Base-by-base conservation (phyloP, 345 rosid genomes). In the Boechera retrofracta region DNA sequence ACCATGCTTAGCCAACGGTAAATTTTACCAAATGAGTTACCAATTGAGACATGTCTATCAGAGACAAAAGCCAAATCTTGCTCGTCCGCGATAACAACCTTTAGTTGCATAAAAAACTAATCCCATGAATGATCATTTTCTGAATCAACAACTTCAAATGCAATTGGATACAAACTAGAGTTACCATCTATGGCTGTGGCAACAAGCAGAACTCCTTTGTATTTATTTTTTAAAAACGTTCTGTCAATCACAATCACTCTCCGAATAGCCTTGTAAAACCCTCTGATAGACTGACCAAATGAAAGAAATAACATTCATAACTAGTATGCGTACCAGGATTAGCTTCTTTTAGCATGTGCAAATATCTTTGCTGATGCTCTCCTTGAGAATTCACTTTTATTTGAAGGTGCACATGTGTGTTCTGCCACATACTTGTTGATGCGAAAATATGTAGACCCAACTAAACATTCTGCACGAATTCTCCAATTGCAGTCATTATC, bases 281-380 rank as follows among this genome's bases (percentile, higher is more conserved):
- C 60, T 55, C 26, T 33, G 0, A 32, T 58, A 58, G 6, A 33
- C 10, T 58, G 26, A 33, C 41, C 12, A 16, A 29, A 57, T 2
- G 18, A 16, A 16, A 16, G 16, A 16, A 16, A 16, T 16, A 16
- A 31, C 1, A 31, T 57, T 29, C 3, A 3, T 31, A 57, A 31
- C 10, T 58, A 15, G 63, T n/a, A 33, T 58, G 26, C 7, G 7
- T 58, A 15, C 63, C 42, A 58, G 6, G 63, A 58, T 58, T 58
- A 15, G 63, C 63, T 58, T n/a, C 26, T 8, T 32, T 15, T 8
- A 58, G 42, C 42, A 58, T 58, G 9, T 58, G 63, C 13, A 58
- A 58, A 39, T 58, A n/a, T 58, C 16, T 58, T 33, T 13, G 10
- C 5, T 29, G 61, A 56, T 29, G 4, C 9, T 0, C 16, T 16